Percentiles rank a stretch among this genome's conserved stretches.
Evolutionary conservation across 2,329 filamentous ascomycete species (phyloP).

Genomic region (Coniochaeta sp.): DNA sequence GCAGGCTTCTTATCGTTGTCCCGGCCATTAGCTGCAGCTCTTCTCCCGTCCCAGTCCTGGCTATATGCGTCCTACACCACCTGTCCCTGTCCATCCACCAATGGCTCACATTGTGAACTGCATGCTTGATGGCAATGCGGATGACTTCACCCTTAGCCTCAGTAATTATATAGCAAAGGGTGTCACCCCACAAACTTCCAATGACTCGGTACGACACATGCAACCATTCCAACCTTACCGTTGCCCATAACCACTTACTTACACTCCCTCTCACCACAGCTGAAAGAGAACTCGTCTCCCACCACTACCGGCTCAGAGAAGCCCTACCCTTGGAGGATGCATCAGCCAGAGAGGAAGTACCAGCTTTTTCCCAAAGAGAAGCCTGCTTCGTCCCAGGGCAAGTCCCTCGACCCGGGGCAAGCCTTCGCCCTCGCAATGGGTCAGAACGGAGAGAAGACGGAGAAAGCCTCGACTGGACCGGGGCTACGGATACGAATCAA

Average conservation of each 20-base stretch:
- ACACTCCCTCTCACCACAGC: conserved; percentile 5
- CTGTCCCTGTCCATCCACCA: conserved; percentile 18
- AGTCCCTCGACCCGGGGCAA: conserved; percentile 43
- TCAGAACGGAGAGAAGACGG: conserved; percentile 29
- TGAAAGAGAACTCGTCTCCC: conserved; percentile 18
- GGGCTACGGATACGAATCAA: conserved; percentile 47
- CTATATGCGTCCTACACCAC: conserved; percentile 18
- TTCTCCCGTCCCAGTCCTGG: conserved; percentile 19
- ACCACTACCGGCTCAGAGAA: conserved; percentile 33
- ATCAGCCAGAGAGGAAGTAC: conserved; percentile 51
- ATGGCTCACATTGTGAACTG: conserved; percentile 60
- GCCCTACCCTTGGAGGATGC: conserved; percentile 52
- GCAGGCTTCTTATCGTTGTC: conserved; percentile 20
- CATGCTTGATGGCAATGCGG: conserved; percentile 41
- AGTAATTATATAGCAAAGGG: conserved; percentile 45
- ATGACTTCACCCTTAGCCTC: conserved; percentile 27
- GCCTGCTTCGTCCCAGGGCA: conserved; percentile 32
- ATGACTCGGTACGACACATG: conserved; percentile 34
- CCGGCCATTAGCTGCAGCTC: conserved; percentile 21
- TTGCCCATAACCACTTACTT: conserved; percentile 2
- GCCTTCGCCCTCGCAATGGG: conserved; percentile 36
- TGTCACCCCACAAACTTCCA: conserved; percentile 36
- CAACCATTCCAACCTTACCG: conserved; percentile 21
- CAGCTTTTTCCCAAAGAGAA: conserved; percentile 53
- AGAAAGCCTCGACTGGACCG: conserved; percentile 29